phyloP scores from a whole-genome alignment of 257 asterid species.

The Jaltomata sinuosa region DNA sequence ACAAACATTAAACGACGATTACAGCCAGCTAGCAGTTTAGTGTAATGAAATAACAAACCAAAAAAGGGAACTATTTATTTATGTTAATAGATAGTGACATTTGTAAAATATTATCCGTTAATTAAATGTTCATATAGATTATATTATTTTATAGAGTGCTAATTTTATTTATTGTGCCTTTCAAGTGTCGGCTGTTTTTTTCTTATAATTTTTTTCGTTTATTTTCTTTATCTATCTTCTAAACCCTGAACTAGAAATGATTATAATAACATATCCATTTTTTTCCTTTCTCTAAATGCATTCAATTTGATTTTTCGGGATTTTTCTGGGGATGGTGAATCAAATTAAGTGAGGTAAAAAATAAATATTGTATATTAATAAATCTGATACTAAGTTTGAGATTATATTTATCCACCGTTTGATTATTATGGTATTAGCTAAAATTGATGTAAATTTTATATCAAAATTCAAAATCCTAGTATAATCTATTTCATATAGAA shows the following conservation, averaged over 20 bases:
- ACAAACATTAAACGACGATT: slow-evolving; percentile 1
- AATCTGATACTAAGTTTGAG: no score
- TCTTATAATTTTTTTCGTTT: neutral
- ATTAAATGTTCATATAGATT: no score
- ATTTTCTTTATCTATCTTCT: neutral
- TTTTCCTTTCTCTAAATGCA: neutral
- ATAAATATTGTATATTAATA: no score
- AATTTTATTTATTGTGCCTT: neutral
- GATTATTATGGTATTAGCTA: no score
- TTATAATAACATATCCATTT: neutral
- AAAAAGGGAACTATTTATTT: neutral
- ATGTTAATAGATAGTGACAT: neutral
- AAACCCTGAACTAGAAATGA: neutral
- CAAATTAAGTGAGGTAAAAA: neutral
- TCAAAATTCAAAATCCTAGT: no score
- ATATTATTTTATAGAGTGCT: neutral
- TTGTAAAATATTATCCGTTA: neutral
- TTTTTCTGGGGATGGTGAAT: neutral
- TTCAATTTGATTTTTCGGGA: neutral
- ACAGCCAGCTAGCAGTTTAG: neutral
- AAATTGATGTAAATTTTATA: no score
- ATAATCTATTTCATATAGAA: no score
- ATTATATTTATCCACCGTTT: no score
- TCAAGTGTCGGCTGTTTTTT: neutral
- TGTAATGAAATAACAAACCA: neutral